A percentile compares a stretch with the other conserved stretches of the same genome.
These are phyloP conservation scores for Graphium sp. DNA, from an alignment of 2,329 filamentous ascomycete genomes.

Conservation along the genomic window DNA sequence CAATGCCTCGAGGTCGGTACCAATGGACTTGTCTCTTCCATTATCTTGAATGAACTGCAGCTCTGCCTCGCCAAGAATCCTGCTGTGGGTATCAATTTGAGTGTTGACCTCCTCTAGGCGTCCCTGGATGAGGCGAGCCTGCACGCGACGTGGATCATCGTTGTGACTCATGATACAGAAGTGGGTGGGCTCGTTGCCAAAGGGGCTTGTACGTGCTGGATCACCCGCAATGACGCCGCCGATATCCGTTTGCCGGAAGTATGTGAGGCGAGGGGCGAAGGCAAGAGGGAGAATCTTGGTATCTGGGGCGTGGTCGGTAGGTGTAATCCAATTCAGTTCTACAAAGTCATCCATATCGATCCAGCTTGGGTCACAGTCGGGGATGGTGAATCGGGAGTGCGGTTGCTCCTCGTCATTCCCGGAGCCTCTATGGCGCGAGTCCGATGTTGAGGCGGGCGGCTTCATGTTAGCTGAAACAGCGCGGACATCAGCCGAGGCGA, in stretches of 20 bases:
- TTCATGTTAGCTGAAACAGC: constrained; percentile 78
- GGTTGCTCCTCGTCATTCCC: constrained; percentile 41
- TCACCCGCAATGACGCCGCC: constrained; percentile 65
- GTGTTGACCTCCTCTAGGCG: constrained; percentile 62
- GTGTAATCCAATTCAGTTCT: constrained; percentile 89
- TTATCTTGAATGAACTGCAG: constrained; percentile 40
- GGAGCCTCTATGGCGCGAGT: no score
- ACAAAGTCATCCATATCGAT: constrained; percentile 99
- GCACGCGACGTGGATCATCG: constrained; percentile 76
- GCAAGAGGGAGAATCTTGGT: constrained; percentile 89
- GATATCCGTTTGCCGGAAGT: constrained; percentile 94
- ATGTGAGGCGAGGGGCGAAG: constrained; percentile 88
- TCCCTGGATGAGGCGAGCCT: constrained; percentile 68
- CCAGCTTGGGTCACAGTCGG: constrained; percentile 90
- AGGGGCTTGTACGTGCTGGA: constrained; percentile 67
- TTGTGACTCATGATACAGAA: constrained; percentile 88
- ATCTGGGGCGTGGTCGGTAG: constrained; percentile 75
- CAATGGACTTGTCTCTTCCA: constrained; percentile 28
- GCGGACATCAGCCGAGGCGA: constrained; percentile 79
- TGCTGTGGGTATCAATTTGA: constrained; percentile 61
- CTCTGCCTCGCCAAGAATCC: constrained; percentile 60
- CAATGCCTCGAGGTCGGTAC: constrained; percentile 43
- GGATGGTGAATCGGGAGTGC: constrained; percentile 82
- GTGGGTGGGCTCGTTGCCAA: constrained; percentile 87
- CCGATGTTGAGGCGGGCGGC: no score